Base-by-base conservation (phyloP, 371 early-diverging fungal genomes). In the Dinochytrium kinnereticum region DNA sequence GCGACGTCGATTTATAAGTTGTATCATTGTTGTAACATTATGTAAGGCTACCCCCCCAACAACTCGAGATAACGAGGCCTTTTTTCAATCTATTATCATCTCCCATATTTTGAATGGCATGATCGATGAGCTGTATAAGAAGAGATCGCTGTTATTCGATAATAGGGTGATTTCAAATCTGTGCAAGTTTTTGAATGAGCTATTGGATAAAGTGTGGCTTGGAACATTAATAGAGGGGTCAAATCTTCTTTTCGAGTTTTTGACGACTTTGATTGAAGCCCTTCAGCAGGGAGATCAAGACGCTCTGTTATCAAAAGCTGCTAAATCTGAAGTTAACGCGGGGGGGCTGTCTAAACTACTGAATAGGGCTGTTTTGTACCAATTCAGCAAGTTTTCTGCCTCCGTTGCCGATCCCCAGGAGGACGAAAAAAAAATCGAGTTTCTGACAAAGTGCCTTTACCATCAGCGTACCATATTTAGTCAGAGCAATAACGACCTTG, bases 381-480 rank as follows among this genome's bases (percentile, higher is more conserved):
- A 84, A 51, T 70, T 90, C 19, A 26, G 73, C 24, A 53, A 53
- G 24, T 53, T 53, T 15, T 24, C 55, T 21, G 26, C 55, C 5
- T n/a, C 51, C 13, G 85, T 81, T 13, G 84, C 83, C 71, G 66
- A 84, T n/a, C 82, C 86, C 50, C 72, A 83, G 36, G 82, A 80
- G 0, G 36, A 78, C 0, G 68, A 81, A 2, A 81, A 84, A 34
- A 78, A 80, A 26, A 77, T 75, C n/a, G 86, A 86, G 0, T 85
- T 92, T 24, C 69, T 93, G 17, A 84, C 86, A 55, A 88, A 88
- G 72, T 86, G 89, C 51, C 85, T 92, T 26, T 87, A 89, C 64
- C 85, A 91, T 76, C 91, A 93, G 77, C 89, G 89, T 73, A 82
- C 91, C 53, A 85, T 91, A 2, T 73, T 92, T 3, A 87, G 85